A percentile compares a stretch with the other conserved stretches of the same genome.
phyloP scores from a whole-genome alignment of 306 rosid species.

The Datisca glomerata region DNA sequence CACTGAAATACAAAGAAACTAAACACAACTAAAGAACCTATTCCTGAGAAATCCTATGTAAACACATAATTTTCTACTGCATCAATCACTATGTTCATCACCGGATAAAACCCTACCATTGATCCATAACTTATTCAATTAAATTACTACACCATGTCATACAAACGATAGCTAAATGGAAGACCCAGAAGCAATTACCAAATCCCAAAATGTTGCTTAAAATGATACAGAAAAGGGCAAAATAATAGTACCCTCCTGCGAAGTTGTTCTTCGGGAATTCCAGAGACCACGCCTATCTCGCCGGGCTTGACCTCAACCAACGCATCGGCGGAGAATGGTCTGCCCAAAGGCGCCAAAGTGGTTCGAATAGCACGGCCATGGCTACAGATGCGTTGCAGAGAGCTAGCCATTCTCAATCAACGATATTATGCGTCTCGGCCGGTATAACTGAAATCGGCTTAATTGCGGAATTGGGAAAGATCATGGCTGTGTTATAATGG shows the following conservation, averaged over 20 bases:
- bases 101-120: too few relatives aligned
- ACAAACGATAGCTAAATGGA: not conserved
- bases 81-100: too few relatives aligned
- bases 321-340: constrained; percentile 51
- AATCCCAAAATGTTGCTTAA: not conserved
- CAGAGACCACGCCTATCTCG: constrained; percentile 89
- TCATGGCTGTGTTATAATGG: too few relatives aligned
- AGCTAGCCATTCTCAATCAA: constrained; percentile 44
- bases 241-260: constrained; percentile 45
- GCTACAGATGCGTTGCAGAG: constrained; percentile 46
- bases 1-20: too few relatives aligned
- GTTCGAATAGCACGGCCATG: constrained; percentile 39
- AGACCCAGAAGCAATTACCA: not conserved
- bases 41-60: too few relatives aligned
- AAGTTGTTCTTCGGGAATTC: constrained; percentile 88
- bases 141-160: too few relatives aligned
- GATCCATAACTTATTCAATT: too few relatives aligned
- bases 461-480: too few relatives aligned
- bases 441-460: not conserved
- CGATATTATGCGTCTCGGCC: constrained; percentile 1
- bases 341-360: constrained; percentile 21
- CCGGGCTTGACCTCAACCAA: constrained; percentile 59
- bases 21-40: too few relatives aligned
- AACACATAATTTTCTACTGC: too few relatives aligned
- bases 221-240: not conserved